Base-by-base conservation (phyloP, 75 land plant species). In the Picea glauca region DNA sequence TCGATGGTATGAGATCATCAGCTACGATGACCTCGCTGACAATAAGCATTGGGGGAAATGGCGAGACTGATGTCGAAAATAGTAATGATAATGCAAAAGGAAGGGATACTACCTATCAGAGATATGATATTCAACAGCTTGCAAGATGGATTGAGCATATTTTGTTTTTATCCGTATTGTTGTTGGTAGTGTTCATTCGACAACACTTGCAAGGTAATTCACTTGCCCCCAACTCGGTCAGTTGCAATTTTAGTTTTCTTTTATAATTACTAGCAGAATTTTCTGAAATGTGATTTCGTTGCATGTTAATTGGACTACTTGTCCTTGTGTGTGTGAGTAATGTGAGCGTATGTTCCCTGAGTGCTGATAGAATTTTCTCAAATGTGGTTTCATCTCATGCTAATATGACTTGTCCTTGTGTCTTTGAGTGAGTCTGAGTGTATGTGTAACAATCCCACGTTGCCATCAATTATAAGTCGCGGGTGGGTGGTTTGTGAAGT, bases 121-220 rank as follows among this genome's bases (percentile, higher is more conserved):
- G 98, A 76, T 95, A 95, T 75, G 98, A 95, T 75, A 91, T 95
- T 77, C 98, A 96, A 86, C 94, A 88, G 83, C 80, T 85, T 67
- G 92, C 91, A 0, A 82, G 96, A 78, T 96, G 91, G 92, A 84
- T 96, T 46, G 96, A 96, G 76, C 96, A 93, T 82, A 87, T 94
- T 62, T 88, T 96, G 58, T 94, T 94, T 0, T 96, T 93, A 78
- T 88, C 91, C 4, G 76, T 96, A 74, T 88, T 96, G 40, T 84
- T 93, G 56, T 74, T 96, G 86, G 85, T 91, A 32, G 96, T 93
- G 35, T 96, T 96, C 82, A 87, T 96, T 78, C 85, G 94, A 66
- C 92, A 96, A 61, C 96, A 93, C 78, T 80, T 93, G 86, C 91
- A 90, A 90, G 98, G 95, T 94, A 76, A 18, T 76, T 57, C 30